Evolutionary conservation across 2,329 filamentous ascomycete genomes (phyloP).

Genomic region (Neofusicoccum sp.): DNA sequence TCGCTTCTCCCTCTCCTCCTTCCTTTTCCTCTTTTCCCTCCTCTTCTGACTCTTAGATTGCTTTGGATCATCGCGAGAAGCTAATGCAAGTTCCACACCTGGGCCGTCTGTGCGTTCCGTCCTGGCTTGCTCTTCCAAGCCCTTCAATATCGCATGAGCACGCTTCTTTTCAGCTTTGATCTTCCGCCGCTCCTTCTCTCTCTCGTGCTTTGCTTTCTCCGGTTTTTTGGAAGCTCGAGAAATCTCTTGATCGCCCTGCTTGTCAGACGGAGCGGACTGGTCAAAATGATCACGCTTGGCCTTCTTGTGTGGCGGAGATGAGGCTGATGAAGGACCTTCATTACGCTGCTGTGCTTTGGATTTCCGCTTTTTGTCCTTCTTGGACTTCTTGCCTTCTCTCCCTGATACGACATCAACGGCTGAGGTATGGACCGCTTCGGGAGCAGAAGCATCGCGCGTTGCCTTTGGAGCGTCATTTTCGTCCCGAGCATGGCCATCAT

Average conservation of each 20-base stretch:
- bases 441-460: neutral
- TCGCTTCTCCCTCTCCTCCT: too few relatives aligned
- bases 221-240: neutral
- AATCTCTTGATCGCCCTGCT: too few relatives aligned
- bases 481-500: neutral
- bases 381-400: neutral
- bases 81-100: too few relatives aligned
- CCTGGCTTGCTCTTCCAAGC: too few relatives aligned
- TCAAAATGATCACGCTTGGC: neutral
- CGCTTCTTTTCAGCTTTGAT: neutral
- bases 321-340: neutral
- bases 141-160: neutral
- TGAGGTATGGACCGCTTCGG: neutral
- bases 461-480: neutral
- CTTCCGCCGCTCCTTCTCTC: neutral
- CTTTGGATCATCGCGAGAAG: too few relatives aligned
- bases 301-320: conserved; percentile 2
- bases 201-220: neutral
- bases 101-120: too few relatives aligned
- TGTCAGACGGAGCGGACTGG: neutral
- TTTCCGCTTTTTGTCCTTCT: neutral
- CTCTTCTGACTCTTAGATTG: too few relatives aligned
- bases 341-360: neutral
- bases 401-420: neutral
- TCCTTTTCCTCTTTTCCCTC: neutral